Base-by-base conservation (phyloP, 257 asterid genomes). In the Solanum sejunctum region DNA sequence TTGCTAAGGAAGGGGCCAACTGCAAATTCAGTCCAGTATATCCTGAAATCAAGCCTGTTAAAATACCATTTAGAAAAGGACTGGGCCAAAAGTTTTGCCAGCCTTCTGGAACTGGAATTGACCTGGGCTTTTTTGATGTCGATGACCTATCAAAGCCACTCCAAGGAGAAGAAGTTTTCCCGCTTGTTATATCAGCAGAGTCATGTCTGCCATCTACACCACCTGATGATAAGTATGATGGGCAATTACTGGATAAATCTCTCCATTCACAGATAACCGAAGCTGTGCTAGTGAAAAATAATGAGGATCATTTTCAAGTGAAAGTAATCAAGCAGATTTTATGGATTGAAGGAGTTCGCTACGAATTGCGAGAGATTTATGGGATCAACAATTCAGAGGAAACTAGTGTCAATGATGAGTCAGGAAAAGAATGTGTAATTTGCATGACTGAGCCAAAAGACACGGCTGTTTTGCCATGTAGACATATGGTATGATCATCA, bases 381-480 rank as follows among this genome's bases (percentile, higher is more conserved):
- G 99, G 99, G 81, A 92, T 95, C 69, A 87, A 90, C 51, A 86
- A 88, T 84, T 85, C 95, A 12, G 90, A 78, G 82, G 99, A 92
- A 81, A 72, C 90, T 79, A 43, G 92, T 54, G 84, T 91, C 81
- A 92, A 83, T 73, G 89, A 91, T 49, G 72, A 91, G 41, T 90
- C 93, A 0, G 99, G 98, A 80, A 93, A 94, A 91, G 99, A 93
- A 78, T 96, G 99, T 67, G 95, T 94, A 83, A 93, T 96, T 89
- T 96, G 99, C 90, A 91, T 96, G 98, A 96, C 98, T 28, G 98
- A 94, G 87, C 95, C 86, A 45, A 96, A 92, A 91, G 93, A 94
- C 86, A 94, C 97, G 0, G 97, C 98, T 70, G 97, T 93, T 88
- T 89, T 96, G 88, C 98, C 99, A 3, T 96, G 99, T 85, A 89